Evolutionary conservation across 352 stramenopile species (phyloP).

Genomic region (Pythium dissotocum): DNA sequence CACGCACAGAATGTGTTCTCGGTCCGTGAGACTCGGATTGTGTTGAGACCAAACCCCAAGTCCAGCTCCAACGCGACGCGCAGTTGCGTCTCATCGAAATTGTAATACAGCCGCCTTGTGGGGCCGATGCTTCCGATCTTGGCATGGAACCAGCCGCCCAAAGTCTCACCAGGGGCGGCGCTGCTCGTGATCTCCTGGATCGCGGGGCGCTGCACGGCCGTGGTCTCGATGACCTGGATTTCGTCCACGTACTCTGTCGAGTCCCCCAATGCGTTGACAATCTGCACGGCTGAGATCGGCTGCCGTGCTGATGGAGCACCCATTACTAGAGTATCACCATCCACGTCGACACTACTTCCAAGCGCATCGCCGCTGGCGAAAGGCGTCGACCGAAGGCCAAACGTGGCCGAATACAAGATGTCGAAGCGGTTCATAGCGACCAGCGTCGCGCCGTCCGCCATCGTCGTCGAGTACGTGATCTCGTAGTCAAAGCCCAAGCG

Average conservation of each 20-base stretch:
- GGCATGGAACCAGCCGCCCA: constrained; percentile 77
- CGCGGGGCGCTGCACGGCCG: constrained; percentile 51
- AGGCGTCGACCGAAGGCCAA: constrained; percentile 60
- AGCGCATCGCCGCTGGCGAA: constrained; percentile 58
- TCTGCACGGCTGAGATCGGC: constrained; percentile 68
- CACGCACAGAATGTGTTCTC: constrained; percentile 77
- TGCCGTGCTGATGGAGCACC: constrained; percentile 60
- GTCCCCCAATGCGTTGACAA: constrained; percentile 58
- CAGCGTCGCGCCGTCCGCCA: constrained; percentile 37
- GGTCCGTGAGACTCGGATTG: constrained; percentile 51
- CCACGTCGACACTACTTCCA: constrained; percentile 67
- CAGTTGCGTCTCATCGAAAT: constrained; percentile 69
- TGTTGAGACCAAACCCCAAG: constrained; percentile 64
- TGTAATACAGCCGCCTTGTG: constrained; percentile 60
- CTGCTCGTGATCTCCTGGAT: constrained; percentile 74
- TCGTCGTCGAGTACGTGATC: constrained; percentile 53
- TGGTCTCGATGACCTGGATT: constrained; percentile 67
- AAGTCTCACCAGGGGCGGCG: constrained; percentile 56
- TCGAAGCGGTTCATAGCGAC: constrained; percentile 59
- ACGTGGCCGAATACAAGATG: constrained; percentile 72
- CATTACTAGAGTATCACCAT: constrained; percentile 67
- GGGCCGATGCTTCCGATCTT: constrained; percentile 53
- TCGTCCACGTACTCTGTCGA: constrained; percentile 58
- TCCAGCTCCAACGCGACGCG: constrained; percentile 73
- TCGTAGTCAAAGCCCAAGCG: constrained; percentile 70